These are phyloP conservation scores for Sphenostylis stenocarpa DNA, from an alignment of 306 rosid species.

Conservation along the genomic window DNA sequence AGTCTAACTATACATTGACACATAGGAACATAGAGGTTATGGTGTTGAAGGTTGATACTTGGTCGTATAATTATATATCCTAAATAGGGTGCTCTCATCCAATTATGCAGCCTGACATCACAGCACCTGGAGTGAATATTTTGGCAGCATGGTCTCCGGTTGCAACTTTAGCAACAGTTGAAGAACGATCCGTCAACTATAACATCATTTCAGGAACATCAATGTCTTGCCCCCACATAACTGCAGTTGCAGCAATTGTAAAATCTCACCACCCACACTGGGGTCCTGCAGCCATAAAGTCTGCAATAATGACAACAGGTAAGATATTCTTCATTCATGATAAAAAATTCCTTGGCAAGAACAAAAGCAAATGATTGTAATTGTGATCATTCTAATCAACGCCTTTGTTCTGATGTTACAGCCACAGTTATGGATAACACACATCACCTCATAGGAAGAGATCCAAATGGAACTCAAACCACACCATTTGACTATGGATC, in stretches of 20 bases:
- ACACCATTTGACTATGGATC: constrained; percentile 66
- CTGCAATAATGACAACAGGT: constrained; percentile 70
- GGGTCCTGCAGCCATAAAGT: constrained; percentile 73
- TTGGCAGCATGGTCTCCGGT: constrained; percentile 80
- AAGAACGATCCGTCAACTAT: constrained; percentile 45
- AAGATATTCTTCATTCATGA: neutral
- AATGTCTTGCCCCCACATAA: constrained; percentile 67
- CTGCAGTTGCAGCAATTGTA: constrained; percentile 59
- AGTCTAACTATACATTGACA: neutral
- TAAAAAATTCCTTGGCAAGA: neutral
- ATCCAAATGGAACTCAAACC: constrained; percentile 64
- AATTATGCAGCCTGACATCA: constrained; percentile 62
- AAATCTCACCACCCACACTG: constrained; percentile 53
- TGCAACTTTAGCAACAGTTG: constrained; percentile 46
- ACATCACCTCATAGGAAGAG: constrained; percentile 47
- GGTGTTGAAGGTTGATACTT: neutral
- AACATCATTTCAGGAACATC: constrained; percentile 73
- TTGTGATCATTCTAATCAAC: neutral
- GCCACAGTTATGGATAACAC: constrained; percentile 55
- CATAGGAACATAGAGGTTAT: neutral
- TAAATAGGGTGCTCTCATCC: constrained; percentile 11
- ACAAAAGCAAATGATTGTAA: neutral
- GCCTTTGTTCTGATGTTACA: constrained; percentile 39
- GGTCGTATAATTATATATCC: neutral
- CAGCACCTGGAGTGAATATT: constrained; percentile 68